Evolutionary conservation across 805 yeast genomes (phyloP), one percentile per base, ranked within the genome.

Genomic region (Saccharomycopsis sp.): DNA sequence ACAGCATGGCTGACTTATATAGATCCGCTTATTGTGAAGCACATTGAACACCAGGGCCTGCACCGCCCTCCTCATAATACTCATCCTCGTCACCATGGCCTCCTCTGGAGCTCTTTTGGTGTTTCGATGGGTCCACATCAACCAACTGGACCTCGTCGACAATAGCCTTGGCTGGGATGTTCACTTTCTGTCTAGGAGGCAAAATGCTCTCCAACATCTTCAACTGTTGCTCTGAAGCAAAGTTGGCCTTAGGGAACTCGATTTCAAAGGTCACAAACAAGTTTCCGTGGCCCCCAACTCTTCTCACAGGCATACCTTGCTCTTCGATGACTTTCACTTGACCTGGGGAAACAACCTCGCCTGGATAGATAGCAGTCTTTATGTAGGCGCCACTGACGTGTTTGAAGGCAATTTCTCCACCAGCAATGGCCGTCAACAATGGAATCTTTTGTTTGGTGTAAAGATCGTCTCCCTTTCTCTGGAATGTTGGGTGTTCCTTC

Each of bases 271-370:
- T 85, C 65, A 94, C 76, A 67, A 89, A 83, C 76, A 94, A 79
- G 75, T 90, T 83, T 74, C 99, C 99, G 67, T 72, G 79, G 63
- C 91, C 89, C 71, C 96, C 96, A 70, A 81, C 85, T 75, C 94
- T 84, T 75, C 79, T 85, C 64, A 92, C 77, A 64, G 99, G 99
- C 99, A 94, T 94, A 84, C 99, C 99, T 74, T 92, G 91, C 67
- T 85, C 89, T 65, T 87, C 90, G 63, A 94, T 76, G 57, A 90
- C 90, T 75, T 90, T 91, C 66, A 84, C 76, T 48, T 77, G 71
- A 63, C 89, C 96, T 54, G 98, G 97, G 34, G 91, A 67, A 63
- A 94, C 87, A 61, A 92, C 91, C 75, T 92, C 97, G 71, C 98
- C 98, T 57, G 97, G 94, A 54, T 87, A 75, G 62, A 91, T 83